phyloP scores from a whole-genome alignment of 225 moss, liverwort and hornwort genomes.

The Marchantia paleacea region DNA sequence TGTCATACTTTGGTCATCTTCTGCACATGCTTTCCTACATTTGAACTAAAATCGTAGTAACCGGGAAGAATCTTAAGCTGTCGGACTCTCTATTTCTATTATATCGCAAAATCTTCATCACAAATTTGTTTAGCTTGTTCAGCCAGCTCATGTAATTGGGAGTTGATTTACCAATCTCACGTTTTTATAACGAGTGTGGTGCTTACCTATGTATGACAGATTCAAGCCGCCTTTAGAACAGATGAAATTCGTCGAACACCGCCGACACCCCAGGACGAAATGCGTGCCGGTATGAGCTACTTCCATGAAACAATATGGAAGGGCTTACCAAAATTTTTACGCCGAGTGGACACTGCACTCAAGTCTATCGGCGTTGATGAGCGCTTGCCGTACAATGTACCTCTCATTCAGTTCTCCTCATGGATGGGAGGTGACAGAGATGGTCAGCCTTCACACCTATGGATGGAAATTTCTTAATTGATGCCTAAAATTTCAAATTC shows the following conservation, averaged over 20 bases:
- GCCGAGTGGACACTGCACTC: conserved; percentile 89
- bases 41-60: too few species aligned
- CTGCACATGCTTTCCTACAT: too few species aligned
- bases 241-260: conserved; percentile 94
- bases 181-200: neutral
- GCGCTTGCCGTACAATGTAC: conserved; percentile 82
- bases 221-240: conserved; percentile 95
- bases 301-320: conserved; percentile 99
- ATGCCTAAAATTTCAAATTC: neutral
- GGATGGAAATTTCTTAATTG: neutral
- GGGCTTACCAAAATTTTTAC: conserved; percentile 80
- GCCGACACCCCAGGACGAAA: conserved; percentile 98
- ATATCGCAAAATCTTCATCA: too few species aligned
- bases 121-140: too few species aligned
- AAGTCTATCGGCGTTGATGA: conserved; percentile 83
- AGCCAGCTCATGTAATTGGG: too few species aligned
- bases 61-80: too few species aligned
- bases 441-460: conserved; percentile 44
- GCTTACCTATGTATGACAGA: conserved; percentile 34
- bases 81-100: too few species aligned
- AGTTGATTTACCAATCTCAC: too few species aligned
- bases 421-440: conserved; percentile 99
- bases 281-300: conserved; percentile 99
- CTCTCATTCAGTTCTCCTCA: conserved; percentile 94
- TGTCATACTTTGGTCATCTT: too few species aligned